A percentile compares a stretch with the other conserved stretches of the same genome.
Evolutionary conservation across 495 filamentous ascomycete species (phyloP).

Genomic region (Penicillium arizonense): DNA sequence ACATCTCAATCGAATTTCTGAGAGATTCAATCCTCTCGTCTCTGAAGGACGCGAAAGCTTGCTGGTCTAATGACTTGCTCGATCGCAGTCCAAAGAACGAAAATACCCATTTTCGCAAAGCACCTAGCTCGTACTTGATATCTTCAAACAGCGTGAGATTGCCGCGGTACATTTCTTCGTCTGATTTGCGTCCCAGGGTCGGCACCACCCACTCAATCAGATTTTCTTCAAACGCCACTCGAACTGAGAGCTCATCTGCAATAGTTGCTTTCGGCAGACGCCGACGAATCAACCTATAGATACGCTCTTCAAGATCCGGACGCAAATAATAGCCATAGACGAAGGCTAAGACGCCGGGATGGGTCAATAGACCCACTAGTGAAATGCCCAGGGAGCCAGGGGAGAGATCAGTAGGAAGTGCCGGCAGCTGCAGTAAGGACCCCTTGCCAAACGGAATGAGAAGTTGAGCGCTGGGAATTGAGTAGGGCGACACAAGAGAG

Average conservation of each 20-base stretch:
- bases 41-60: slow-evolving; percentile 11
- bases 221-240: slow-evolving; percentile 47
- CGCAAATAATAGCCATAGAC: slow-evolving; percentile 38
- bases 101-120: slow-evolving; percentile 33
- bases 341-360: slow-evolving; percentile 35
- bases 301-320: slow-evolving; percentile 40
- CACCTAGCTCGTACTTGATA: slow-evolving; percentile 33
- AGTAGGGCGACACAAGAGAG: slow-evolving; percentile 36
- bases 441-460: slow-evolving; percentile 38
- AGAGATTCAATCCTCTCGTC: slow-evolving; percentile 28
- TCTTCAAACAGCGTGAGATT: slow-evolving; percentile 40
- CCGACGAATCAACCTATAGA: slow-evolving; percentile 44
- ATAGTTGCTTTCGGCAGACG: slow-evolving; percentile 42
- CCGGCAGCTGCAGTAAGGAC: slow-evolving; percentile 33
- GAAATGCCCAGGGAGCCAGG: slow-evolving; percentile 25
- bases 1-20: slow-evolving; percentile 27
- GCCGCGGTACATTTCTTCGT: slow-evolving; percentile 40
- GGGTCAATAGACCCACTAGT: slow-evolving; percentile 25
- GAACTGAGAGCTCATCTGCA: slow-evolving; percentile 46
- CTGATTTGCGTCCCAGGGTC: slow-evolving; percentile 38
- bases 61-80: slow-evolving; percentile 13
- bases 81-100: slow-evolving; percentile 30
- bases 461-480: slow-evolving; percentile 24
- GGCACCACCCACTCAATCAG: slow-evolving; percentile 49
- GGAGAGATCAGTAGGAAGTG: slow-evolving; percentile 32